phyloP scores from a whole-genome alignment of 345 rosid species.

The Mallotus nudiflorus region DNA sequence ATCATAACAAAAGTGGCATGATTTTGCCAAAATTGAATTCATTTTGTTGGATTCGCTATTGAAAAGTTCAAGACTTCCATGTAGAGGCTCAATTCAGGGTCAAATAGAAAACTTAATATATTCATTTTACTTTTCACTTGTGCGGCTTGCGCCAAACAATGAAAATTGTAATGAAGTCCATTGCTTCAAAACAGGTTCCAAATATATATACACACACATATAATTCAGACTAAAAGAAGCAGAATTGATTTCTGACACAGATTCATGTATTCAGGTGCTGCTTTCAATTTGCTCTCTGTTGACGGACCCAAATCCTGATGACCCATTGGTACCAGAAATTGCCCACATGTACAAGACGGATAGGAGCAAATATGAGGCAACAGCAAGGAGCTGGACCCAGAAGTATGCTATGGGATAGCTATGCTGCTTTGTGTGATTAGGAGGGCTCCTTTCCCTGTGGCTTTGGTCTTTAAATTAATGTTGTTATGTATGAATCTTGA shows the following conservation, averaged over 20 bases:
- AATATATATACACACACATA: no score
- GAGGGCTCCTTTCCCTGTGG: slow-evolving; percentile 38
- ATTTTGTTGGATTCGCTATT: no score
- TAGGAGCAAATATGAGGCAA: slow-evolving; percentile 67
- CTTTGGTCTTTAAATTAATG: slow-evolving; percentile 31
- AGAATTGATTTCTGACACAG: neutral
- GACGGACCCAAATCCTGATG: slow-evolving; percentile 76
- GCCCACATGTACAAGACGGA: slow-evolving; percentile 87
- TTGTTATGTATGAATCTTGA: slow-evolving; percentile 28
- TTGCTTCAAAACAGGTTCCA: no score
- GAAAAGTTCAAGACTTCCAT: no score
- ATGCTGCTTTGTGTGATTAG: slow-evolving; percentile 28
- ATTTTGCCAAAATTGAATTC: no score
- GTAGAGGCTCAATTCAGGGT: no score
- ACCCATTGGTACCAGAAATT: slow-evolving; percentile 74
- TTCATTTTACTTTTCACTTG: no score
- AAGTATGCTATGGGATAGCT: slow-evolving; percentile 70
- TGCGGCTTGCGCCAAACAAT: no score
- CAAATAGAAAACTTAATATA: no score
- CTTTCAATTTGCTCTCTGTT: slow-evolving; percentile 72
- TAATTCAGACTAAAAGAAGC: no score
- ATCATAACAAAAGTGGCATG: no score
- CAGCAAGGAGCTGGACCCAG: slow-evolving; percentile 86
- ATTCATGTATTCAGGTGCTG: slow-evolving; percentile 48
- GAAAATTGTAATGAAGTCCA: no score